Evolutionary conservation across 2,329 filamentous ascomycete species (phyloP).

Genomic region (Nothopassalora personata): DNA sequence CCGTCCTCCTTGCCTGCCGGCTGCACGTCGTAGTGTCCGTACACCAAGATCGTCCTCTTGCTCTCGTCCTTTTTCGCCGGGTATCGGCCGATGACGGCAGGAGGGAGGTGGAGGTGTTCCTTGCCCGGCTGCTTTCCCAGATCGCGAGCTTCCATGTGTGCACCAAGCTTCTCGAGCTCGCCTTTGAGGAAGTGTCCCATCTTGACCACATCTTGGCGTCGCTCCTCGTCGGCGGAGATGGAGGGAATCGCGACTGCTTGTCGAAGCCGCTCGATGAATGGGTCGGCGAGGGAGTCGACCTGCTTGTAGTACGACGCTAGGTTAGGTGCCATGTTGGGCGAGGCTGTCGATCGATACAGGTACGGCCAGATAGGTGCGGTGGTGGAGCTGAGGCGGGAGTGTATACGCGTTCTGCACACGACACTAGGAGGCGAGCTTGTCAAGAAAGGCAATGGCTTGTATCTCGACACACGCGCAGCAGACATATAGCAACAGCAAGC

Average conservation of each 20-base stretch:
- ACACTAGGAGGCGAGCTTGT: neutral
- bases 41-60: slow-evolving; percentile 93
- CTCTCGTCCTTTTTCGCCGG: slow-evolving; percentile 69
- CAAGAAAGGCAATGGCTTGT: neutral
- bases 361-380: slow-evolving; percentile 39
- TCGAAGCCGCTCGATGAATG: slow-evolving; percentile 84
- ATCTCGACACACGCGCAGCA: neutral
- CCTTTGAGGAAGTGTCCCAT: slow-evolving; percentile 89
- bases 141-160: slow-evolving; percentile 76
- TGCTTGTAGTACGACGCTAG: slow-evolving; percentile 90
- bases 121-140: slow-evolving; percentile 90
- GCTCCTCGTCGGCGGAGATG: slow-evolving; percentile 83
- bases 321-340: slow-evolving; percentile 70
- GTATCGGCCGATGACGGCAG: slow-evolving; percentile 87
- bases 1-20: slow-evolving; percentile 89
- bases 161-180: slow-evolving; percentile 78
- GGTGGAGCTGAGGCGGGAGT: neutral
- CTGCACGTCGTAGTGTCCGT: slow-evolving; percentile 98
- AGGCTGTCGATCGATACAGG: slow-evolving; percentile 36
- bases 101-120: slow-evolving; percentile 84
- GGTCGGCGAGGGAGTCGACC: slow-evolving; percentile 71
- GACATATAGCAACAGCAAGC: neutral
- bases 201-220: slow-evolving; percentile 84
- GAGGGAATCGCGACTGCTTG: slow-evolving; percentile 95
- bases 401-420: neutral